Base-by-base conservation (phyloP, 768 basidiomycete genomes). In the Terana coerulea region DNA sequence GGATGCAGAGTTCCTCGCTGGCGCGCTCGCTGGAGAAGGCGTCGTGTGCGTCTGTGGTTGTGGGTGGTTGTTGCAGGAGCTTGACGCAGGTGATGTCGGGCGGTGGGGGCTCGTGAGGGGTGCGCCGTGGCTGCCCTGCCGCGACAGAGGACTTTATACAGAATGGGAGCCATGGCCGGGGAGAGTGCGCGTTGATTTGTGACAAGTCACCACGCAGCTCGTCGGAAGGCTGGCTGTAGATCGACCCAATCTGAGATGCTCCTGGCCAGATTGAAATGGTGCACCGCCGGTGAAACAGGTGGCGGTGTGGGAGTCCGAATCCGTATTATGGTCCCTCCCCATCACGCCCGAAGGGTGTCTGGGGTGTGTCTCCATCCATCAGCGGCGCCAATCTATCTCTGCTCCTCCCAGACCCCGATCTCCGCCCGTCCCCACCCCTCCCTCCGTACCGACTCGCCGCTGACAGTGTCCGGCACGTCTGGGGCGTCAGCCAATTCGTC, bases 161-260 rank as follows among this genome's bases (percentile, higher is more conserved):
- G 41, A 19, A 47, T 31, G 33, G 49, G 29, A 19, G 24, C n/a
- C 51, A 47, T 50, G 42, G 39, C 52, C 52, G 52, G 52, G 46
- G 52, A 41, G 37, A 49, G 42, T 49, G 53, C 53, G 53, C 53
- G 26, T 45, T 50, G 49, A 47, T 40, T 26, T 42, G 40, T 53
- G 46, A 48, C 46, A 39, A 41, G 45, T 53, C 52, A 34, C 24
- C 46, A n/a, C 24, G 15, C n/a, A 5, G 36, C 33, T n/a, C 33
- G 17, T 15, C 26, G 5, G 8, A 29, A 7, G 25, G 39, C 39
- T 40, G 29, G 14, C 47, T 49, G 47, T 49, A 49, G 47, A 49
- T 49, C 47, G 37, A 37, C 25, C 37, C 11, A 36, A 49, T 49
- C 47, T 49, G 10, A 49, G 47, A 49, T 49, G 34, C 11, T 17